phyloP scores from a whole-genome alignment of 2,329 filamentous ascomycete species.

The Alternaria infectoria region DNA sequence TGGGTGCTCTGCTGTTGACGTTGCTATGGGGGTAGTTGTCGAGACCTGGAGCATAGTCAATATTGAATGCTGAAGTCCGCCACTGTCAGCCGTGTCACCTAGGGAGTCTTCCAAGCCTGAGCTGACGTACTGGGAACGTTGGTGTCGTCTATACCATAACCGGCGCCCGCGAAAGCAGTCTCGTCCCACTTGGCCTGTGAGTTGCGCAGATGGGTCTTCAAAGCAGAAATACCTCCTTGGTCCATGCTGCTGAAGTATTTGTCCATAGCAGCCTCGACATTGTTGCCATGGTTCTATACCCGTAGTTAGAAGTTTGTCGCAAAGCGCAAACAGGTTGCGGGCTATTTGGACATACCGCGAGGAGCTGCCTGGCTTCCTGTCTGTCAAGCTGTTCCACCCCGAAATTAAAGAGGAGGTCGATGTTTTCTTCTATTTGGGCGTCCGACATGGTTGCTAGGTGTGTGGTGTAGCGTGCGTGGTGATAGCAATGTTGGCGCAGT shows the following conservation, averaged over 20 bases:
- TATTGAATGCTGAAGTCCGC: conserved; percentile 39
- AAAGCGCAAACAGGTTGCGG: background rate
- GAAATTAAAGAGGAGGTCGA: conserved; percentile 16
- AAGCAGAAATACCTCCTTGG: conserved; percentile 15
- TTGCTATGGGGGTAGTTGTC: conserved; percentile 42
- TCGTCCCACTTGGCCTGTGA: conserved; percentile 40
- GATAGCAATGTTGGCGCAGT: background rate
- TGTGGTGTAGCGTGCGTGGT: background rate
- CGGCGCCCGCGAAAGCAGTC: conserved; percentile 37
- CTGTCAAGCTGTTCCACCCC: conserved; percentile 19
- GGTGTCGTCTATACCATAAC: conserved; percentile 35
- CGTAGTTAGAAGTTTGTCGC: background rate
- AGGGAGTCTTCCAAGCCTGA: background rate
- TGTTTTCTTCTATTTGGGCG: conserved; percentile 13
- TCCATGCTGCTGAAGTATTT: conserved; percentile 28
- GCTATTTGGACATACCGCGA: conserved; percentile 12
- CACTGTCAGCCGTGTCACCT: conserved; percentile 22
- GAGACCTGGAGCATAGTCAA: conserved; percentile 40
- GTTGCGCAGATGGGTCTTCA: conserved; percentile 29
- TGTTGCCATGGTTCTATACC: conserved; percentile 31
- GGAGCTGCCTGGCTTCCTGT: conserved; percentile 25
- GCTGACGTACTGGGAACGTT: conserved; percentile 37
- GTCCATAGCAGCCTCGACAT: conserved; percentile 29
- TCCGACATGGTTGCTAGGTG: conserved; percentile 12
- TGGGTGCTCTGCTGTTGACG: conserved; percentile 43